phyloP scores from a whole-genome alignment of 768 basidiomycete species.

The Lepiota brunneoincarnata region DNA sequence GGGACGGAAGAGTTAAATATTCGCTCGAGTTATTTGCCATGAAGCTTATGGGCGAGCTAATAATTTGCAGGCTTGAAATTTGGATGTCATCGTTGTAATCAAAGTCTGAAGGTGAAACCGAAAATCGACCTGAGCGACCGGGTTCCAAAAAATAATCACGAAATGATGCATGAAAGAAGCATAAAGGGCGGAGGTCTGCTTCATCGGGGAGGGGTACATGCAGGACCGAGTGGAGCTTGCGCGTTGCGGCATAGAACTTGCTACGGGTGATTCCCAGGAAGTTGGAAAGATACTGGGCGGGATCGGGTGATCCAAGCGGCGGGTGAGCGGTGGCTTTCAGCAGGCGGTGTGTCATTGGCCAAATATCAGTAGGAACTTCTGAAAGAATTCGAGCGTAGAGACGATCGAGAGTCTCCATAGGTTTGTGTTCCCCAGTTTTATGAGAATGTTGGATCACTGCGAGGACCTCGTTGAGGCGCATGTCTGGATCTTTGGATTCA shows the following conservation, averaged over 20 bases:
- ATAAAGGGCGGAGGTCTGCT: background rate
- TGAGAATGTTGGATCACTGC: background rate
- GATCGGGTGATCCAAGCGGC: background rate
- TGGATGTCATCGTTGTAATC: too few species aligned
- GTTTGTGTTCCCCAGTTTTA: background rate
- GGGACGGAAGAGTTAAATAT: too few species aligned
- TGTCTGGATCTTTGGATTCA: background rate
- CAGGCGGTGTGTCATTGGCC: background rate
- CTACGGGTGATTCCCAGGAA: background rate
- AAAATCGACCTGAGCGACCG: too few species aligned
- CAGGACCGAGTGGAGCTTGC: background rate
- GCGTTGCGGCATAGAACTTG: too few species aligned
- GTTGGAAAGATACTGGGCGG: too few species aligned
- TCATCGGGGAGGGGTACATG: background rate
- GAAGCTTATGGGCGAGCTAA: too few species aligned
- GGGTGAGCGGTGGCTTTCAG: background rate
- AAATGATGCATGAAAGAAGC: constrained; percentile 3
- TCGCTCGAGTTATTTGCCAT: too few species aligned
- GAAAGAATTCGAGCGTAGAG: background rate
- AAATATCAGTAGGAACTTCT: background rate
- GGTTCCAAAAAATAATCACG: background rate
- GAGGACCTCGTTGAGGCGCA: background rate
- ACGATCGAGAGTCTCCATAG: background rate
- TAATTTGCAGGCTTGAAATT: too few species aligned
- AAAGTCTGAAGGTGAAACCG: too few species aligned